Percentiles rank a stretch among this genome's conserved stretches.
phyloP scores from a whole-genome alignment of 768 basidiomycete genomes.

The Gloeopeniophorella convolvens region DNA sequence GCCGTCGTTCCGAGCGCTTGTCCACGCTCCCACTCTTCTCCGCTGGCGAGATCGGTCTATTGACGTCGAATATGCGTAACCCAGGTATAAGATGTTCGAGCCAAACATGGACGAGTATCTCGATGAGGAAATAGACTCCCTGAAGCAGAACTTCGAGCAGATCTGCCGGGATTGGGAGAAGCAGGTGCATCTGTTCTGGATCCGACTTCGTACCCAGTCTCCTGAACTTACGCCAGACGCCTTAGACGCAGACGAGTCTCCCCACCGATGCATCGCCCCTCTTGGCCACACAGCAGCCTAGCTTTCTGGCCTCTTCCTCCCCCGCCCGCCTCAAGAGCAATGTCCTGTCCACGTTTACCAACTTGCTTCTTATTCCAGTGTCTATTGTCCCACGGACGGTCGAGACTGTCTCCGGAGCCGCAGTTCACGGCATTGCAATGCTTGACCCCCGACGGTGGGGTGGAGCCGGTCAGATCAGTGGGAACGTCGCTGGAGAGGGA shows the following conservation, averaged over 20 bases:
- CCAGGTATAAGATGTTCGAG: slow-evolving; percentile 92
- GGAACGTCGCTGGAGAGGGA: slow-evolving; percentile 15
- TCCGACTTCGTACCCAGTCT: slow-evolving; percentile 42
- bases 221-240: slow-evolving; percentile 49
- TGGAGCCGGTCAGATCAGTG: slow-evolving; percentile 29
- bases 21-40: slow-evolving; percentile 8
- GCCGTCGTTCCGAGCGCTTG: neutral
- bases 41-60: neutral
- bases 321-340: slow-evolving; percentile 90
- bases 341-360: slow-evolving; percentile 87
- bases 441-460: slow-evolving; percentile 86
- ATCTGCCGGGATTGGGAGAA: slow-evolving; percentile 80
- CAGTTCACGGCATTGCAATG: slow-evolving; percentile 83
- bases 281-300: slow-evolving; percentile 7
- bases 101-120: slow-evolving; percentile 97
- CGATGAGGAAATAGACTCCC: slow-evolving; percentile 82
- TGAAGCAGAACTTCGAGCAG: slow-evolving; percentile 64
- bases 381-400: slow-evolving; percentile 86
- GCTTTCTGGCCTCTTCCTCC: slow-evolving; percentile 30
- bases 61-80: slow-evolving; percentile 1
- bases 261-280: slow-evolving; percentile 6
- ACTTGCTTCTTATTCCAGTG: slow-evolving; percentile 84
- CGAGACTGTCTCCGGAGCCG: slow-evolving; percentile 61
- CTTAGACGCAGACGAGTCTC: slow-evolving; percentile 9
- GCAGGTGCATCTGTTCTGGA: slow-evolving; percentile 44